These are phyloP conservation scores for Hypoxylon sp. DNA, from an alignment of 2,329 filamentous ascomycete species.

Conservation along the genomic window DNA sequence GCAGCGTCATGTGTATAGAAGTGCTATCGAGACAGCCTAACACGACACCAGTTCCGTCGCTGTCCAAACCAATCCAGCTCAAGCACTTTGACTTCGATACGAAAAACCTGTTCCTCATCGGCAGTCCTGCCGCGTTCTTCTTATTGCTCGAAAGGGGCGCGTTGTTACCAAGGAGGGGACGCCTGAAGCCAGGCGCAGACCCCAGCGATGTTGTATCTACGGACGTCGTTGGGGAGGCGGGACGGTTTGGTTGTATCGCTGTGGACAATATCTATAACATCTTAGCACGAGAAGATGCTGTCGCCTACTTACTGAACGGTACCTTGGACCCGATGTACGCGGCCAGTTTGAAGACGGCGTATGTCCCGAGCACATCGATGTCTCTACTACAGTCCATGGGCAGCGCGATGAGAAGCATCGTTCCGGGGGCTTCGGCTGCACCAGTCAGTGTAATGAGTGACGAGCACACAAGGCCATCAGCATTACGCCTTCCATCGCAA, in stretches of 20 bases:
- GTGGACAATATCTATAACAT: conserved; percentile 98
- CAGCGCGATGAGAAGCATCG: conserved; percentile 67
- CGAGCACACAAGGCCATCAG: conserved; percentile 47
- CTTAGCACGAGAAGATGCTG: conserved; percentile 74
- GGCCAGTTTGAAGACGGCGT: conserved; percentile 75
- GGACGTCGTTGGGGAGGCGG: conserved; percentile 77
- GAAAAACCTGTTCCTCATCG: conserved; percentile 85
- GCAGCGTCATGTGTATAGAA: conserved; percentile 93
- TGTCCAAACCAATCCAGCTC: conserved; percentile 52
- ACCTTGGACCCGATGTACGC: conserved; percentile 85
- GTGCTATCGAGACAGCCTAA: conserved; percentile 91
- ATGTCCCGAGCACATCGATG: conserved; percentile 76
- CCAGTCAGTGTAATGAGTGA: conserved; percentile 44
- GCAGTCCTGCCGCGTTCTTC: conserved; percentile 93
- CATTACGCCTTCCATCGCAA: conserved; percentile 64
- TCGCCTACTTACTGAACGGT: conserved; percentile 91
- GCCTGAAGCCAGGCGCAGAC: conserved; percentile 78
- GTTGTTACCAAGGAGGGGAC: conserved; percentile 78
- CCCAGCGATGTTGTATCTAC: conserved; percentile 63
- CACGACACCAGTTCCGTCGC: conserved; percentile 60
- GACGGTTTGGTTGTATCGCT: conserved; percentile 86
- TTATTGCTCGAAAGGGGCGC: conserved; percentile 78
- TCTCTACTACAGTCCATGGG: conserved; percentile 71
- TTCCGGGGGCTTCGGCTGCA: conserved; percentile 57
- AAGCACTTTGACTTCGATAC: conserved; percentile 90